Evolutionary conservation across 2,329 filamentous ascomycete genomes (phyloP), one percentile per base, ranked within the genome.

Genomic region (Hypoxylon sp.): DNA sequence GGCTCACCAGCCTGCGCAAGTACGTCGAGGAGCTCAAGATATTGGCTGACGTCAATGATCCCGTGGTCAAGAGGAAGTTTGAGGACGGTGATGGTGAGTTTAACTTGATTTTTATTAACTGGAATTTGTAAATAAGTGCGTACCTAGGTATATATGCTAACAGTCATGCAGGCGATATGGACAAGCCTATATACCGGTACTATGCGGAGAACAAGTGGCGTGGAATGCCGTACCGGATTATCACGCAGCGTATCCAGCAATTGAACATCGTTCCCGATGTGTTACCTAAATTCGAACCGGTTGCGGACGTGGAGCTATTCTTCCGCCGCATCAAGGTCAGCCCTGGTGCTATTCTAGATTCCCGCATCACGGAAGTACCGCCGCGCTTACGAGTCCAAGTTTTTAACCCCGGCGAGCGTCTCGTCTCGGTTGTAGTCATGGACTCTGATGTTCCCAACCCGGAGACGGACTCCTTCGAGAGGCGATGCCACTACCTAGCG

Each of bases 151-250:
- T 28, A 8, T 8, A 47, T 47, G 26, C 67, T 73, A 69, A 75
- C 59, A 47, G 17, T 28, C 1, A 22, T 26, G 4, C 69, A 97
- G 94, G 91, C 68, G 93, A 98, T 78, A 94, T 98, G 93, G 90
- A 87, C 81, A 97, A 97, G 78, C 94, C 94, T 67, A 94, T 99
- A 75, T 99, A 99, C 82, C 91, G 94, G 68, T 87, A 91, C 78
- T 89, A 98, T 52, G 92, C 94, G 64, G 87, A 97, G 74, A 82
- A 85, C 72, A 93, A 96, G 81, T 99, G 95, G 95, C 89, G 90
- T 71, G 84, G 88, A 68, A 93, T 95, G 81, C 90, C 93, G 75
- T 88, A 90, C 71, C 87, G 88, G 71, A 81, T 98, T 67, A 86
- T 96, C 67, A 83, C 89, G 66, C 95, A 99, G 82, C 91, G 95